Conservation (phyloP, 1,284 basidiomycete genomes). For the Caloboletus firmus region DNA sequence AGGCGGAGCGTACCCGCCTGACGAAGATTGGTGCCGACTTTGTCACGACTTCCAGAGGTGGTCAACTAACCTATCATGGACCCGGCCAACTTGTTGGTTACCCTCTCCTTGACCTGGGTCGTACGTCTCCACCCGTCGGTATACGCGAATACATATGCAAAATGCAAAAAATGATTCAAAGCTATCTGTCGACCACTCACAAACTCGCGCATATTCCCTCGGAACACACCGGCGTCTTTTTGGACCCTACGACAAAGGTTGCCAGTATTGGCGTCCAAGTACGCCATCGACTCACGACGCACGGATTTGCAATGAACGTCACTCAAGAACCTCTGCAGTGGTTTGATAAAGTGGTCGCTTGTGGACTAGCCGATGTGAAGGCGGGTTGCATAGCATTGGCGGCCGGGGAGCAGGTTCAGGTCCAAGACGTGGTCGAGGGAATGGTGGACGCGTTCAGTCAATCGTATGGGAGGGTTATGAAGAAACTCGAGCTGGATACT, state of each 20-base stretch:
- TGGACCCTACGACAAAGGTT: conserved; percentile 71
- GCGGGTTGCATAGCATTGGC: conserved; percentile 66
- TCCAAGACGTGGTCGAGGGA: conserved; percentile 53
- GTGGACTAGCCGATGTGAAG: conserved; percentile 85
- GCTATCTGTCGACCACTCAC: conserved; percentile 58
- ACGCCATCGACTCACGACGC: conserved; percentile 88
- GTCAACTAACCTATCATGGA: conserved; percentile 96
- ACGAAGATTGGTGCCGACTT: conserved; percentile 85
- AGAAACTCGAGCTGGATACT: conserved; percentile 44
- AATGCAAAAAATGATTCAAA: conserved; percentile 50
- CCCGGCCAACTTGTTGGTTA: conserved; percentile 98
- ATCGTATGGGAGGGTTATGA: conserved; percentile 56
- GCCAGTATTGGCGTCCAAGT: conserved; percentile 97
- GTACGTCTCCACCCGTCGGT: conserved; percentile 53
- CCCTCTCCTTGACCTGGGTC: conserved; percentile 82
- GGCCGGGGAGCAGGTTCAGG: conserved; percentile 37
- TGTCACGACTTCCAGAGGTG: conserved; percentile 80
- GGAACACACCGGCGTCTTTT: conserved; percentile 78
- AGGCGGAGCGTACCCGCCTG: conserved; percentile 67
- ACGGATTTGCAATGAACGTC: conserved; percentile 95
- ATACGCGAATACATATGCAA: conserved; percentile 77
- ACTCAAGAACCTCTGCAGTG: conserved; percentile 77
- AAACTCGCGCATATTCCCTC: conserved; percentile 52
- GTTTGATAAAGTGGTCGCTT: conserved; percentile 90
- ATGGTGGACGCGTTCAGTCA: conserved; percentile 54